Percentiles rank a stretch among this genome's conserved stretches.
Conservation (phyloP, 2,329 filamentous ascomycete species). For the Teratosphaeria viscida region DNA sequence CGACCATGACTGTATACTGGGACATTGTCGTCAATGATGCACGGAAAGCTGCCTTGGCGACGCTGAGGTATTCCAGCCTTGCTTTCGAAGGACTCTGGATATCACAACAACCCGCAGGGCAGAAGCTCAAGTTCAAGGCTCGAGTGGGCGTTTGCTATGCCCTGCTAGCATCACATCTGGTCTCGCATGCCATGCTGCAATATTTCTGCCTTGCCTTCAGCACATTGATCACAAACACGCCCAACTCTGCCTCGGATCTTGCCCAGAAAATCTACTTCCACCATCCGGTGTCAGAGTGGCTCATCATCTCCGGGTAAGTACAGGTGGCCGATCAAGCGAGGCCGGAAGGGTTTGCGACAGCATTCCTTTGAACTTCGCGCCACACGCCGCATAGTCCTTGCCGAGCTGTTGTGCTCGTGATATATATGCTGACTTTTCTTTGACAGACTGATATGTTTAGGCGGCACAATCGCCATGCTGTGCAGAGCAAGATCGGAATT, state of each 20-base stretch:
- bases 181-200: conserved; percentile 11
- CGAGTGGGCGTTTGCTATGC: conserved; percentile 8
- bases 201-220: conserved; percentile 11
- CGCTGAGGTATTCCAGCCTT: conserved; percentile 5
- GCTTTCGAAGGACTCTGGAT: conserved; percentile 5
- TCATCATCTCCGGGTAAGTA: conserved; percentile 9
- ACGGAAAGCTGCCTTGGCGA: conserved; percentile 3
- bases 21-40: neutral
- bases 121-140: conserved; percentile 7
- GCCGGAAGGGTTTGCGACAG: neutral
- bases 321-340: neutral
- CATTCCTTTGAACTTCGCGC: neutral
- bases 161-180: conserved; percentile 5
- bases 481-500: conserved; percentile 11
- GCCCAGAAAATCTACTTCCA: conserved; percentile 10
- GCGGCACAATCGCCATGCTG: conserved; percentile 7
- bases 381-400: neutral
- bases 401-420: neutral
- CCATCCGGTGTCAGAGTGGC: conserved; percentile 10
- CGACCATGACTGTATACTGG: conserved; percentile 1
- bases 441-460: conserved; percentile 7
- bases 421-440: conserved; percentile 1
- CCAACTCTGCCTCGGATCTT: conserved; percentile 8
- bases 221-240: conserved; percentile 9
- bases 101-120: neutral